Evolutionary conservation across 768 basidiomycete species (phyloP).

Genomic region (Leucocoprinus leucothites): DNA sequence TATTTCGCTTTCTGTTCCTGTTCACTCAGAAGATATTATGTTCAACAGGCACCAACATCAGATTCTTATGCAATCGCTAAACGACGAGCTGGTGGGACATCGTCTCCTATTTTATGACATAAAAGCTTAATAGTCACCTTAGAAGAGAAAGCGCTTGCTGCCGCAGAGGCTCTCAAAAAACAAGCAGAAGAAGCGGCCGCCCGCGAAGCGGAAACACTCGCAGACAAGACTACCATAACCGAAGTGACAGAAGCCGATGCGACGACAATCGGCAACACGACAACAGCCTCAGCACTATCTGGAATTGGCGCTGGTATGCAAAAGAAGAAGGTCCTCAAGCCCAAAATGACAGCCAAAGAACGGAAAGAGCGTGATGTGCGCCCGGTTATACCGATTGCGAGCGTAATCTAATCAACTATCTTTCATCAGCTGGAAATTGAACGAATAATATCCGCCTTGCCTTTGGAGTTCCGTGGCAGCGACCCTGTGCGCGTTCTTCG

Average conservation of each 20-base stretch:
- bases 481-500: constrained; percentile 61
- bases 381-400: neutral
- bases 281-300: constrained; percentile 32
- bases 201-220: constrained; percentile 10
- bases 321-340: constrained; percentile 61
- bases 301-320: constrained; percentile 20
- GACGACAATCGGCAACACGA: constrained; percentile 36
- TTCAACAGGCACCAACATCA: constrained; percentile 52
- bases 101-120: neutral
- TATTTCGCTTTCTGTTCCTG: constrained; percentile 5
- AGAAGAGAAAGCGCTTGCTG: constrained; percentile 62
- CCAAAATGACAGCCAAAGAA: constrained; percentile 73
- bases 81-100: constrained; percentile 52
- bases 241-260: constrained; percentile 38
- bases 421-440: constrained; percentile 54
- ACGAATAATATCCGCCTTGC: constrained; percentile 69
- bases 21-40: neutral
- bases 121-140: neutral
- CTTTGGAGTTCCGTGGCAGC: constrained; percentile 87
- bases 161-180: constrained; percentile 48
- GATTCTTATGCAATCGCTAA: constrained; percentile 58
- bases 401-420: neutral
- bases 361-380: constrained; percentile 78
- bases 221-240: constrained; percentile 39
- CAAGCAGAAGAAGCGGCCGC: constrained; percentile 32